A percentile compares a stretch with the other conserved stretches of the same genome.
Evolutionary conservation across 2,329 filamentous ascomycete species (phyloP).

Genomic region (Trichoderma atroviride): DNA sequence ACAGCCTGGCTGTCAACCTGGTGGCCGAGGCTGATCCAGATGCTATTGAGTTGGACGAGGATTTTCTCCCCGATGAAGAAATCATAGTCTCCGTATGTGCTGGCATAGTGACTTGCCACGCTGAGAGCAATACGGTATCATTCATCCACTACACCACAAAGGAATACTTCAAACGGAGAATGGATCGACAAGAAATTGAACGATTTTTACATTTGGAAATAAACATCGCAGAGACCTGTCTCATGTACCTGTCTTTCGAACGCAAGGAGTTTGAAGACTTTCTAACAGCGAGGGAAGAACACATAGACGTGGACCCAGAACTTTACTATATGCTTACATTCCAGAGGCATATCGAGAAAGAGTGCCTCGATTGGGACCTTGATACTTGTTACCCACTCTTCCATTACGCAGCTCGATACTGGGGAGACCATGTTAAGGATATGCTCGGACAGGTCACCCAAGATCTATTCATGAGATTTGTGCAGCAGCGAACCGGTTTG

Average conservation of each 20-base stretch:
- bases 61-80: not conserved
- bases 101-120: not conserved
- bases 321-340: too few relatives aligned
- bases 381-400: not conserved
- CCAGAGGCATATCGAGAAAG: rapidly evolving
- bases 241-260: not conserved
- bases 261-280: not conserved
- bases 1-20: not conserved
- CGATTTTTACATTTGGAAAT: not conserved
- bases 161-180: not conserved
- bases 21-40: not conserved
- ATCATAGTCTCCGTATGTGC: not conserved
- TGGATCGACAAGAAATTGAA: not conserved
- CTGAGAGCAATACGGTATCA: not conserved
- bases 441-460: not conserved
- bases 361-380: not conserved
- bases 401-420: not conserved
- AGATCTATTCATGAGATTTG: not conserved
- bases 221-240: not conserved
- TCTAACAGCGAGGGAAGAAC: too few relatives aligned
- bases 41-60: not conserved
- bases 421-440: not conserved
- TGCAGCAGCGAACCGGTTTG: not conserved
- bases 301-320: too few relatives aligned
- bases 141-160: not conserved